phyloP scores from a whole-genome alignment of 176 grass and related monocot genomes.

The Ensete ventricosum region DNA sequence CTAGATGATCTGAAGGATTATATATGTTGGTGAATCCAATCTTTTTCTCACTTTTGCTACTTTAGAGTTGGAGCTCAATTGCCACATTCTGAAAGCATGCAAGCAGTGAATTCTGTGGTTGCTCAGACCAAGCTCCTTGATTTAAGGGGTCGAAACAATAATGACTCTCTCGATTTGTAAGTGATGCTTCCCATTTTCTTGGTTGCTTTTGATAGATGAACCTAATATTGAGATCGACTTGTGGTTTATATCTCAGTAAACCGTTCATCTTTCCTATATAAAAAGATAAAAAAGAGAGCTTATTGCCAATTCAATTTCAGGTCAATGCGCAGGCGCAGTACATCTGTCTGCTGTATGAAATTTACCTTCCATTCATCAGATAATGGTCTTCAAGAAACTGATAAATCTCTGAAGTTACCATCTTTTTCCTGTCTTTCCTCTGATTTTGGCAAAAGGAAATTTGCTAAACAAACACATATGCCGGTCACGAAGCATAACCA shows the following conservation, averaged over 20 bases:
- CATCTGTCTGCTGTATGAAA: neutral
- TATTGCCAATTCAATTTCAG: neutral
- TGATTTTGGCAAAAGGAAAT: neutral
- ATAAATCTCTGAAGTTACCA: neutral
- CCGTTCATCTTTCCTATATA: neutral
- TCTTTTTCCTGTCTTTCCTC: neutral
- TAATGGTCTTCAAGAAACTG: neutral
- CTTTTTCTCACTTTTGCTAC: neutral
- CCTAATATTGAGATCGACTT: too few relatives aligned
- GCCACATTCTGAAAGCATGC: neutral
- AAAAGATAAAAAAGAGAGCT: neutral
- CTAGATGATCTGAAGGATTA: neutral
- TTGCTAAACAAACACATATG: neutral
- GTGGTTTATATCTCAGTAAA: too few relatives aligned
- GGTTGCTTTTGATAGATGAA: neutral
- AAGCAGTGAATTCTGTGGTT: neutral
- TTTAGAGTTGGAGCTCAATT: neutral
- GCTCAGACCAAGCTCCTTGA: neutral
- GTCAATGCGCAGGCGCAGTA: neutral
- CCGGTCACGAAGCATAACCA: constrained; percentile 16
- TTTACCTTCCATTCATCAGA: neutral
- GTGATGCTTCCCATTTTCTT: neutral
- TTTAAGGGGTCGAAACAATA: neutral
- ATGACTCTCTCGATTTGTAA: neutral
- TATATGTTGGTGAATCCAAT: neutral